These are phyloP conservation scores for Aspergillus pseudoterreus DNA, from an alignment of 2,329 filamentous ascomycete species.

Conservation along the genomic window DNA sequence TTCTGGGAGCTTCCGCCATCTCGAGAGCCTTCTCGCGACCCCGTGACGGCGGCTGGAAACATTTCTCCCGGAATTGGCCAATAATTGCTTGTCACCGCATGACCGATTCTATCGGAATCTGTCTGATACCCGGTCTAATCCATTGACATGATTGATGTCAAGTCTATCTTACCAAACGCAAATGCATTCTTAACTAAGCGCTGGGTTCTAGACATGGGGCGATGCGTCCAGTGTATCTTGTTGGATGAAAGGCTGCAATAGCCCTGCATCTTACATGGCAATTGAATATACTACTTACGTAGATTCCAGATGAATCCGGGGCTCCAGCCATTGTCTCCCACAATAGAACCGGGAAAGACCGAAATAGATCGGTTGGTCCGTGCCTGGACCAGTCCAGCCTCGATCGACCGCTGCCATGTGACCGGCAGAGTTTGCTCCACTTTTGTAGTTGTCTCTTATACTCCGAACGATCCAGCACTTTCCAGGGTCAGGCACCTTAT, in stretches of 20 bases:
- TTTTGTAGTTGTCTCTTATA: background rate
- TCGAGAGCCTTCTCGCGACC: background rate
- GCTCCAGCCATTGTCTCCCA: background rate
- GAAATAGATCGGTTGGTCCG: background rate
- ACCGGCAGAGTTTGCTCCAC: slow-evolving; percentile 8
- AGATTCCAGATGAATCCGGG: no score
- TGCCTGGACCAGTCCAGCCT: background rate
- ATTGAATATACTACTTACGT: no score
- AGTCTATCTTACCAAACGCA: no score
- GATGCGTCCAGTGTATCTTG: no score
- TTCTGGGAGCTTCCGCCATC: slow-evolving; percentile 6
- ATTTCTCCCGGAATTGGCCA: background rate
- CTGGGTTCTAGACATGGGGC: no score
- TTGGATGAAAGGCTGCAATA: no score
- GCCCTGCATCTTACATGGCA: no score
- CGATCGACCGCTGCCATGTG: slow-evolving; percentile 1
- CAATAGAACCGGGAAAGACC: background rate
- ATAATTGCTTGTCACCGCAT: background rate
- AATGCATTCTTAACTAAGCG: no score
- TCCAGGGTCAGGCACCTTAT: background rate
- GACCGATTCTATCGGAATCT: no score
- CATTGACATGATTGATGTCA: no score
- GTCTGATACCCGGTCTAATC: no score
- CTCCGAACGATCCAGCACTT: background rate
- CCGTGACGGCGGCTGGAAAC: background rate